Percentiles rank a stretch among this genome's conserved stretches.
Conservation (phyloP, 305 asterid species). For the Fraxinus ornus region DNA sequence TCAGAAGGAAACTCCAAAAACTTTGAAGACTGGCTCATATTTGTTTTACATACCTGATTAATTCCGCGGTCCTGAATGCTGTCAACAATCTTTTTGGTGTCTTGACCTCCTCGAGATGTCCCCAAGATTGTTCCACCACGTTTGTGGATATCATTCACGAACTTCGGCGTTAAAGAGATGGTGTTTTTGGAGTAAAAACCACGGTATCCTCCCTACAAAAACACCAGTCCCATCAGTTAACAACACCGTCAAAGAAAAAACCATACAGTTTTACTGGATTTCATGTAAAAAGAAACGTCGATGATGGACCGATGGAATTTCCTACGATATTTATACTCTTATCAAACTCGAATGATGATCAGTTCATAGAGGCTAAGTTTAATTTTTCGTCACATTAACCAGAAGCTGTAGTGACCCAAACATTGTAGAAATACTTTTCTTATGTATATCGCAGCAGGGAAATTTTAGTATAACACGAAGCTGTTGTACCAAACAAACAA, state of each 20-base stretch:
- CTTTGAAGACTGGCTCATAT: neutral
- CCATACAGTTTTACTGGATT: neutral
- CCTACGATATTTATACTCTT: no score
- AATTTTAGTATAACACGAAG: no score
- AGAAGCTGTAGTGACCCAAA: no score
- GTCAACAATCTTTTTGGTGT: slow-evolving; percentile 79
- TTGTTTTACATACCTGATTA: slow-evolving; percentile 56
- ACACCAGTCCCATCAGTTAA: slow-evolving; percentile 20
- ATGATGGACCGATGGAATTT: no score
- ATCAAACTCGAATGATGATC: no score
- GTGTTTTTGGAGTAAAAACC: slow-evolving; percentile 89
- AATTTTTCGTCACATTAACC: no score
- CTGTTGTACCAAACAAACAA: no score
- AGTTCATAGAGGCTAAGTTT: no score
- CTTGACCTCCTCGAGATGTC: slow-evolving; percentile 84
- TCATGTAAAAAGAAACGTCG: neutral
- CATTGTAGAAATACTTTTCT: no score
- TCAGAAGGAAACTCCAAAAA: no score
- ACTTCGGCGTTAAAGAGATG: slow-evolving; percentile 57
- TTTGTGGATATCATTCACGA: slow-evolving; percentile 80
- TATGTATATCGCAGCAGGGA: no score
- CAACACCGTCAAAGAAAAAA: slow-evolving; percentile 6
- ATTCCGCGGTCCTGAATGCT: slow-evolving; percentile 90
- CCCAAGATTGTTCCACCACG: slow-evolving; percentile 94
- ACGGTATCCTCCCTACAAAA: slow-evolving; percentile 75